These are phyloP conservation scores for Epichloe scottii DNA, from an alignment of 2,329 filamentous ascomycete genomes.

Conservation along the genomic window DNA sequence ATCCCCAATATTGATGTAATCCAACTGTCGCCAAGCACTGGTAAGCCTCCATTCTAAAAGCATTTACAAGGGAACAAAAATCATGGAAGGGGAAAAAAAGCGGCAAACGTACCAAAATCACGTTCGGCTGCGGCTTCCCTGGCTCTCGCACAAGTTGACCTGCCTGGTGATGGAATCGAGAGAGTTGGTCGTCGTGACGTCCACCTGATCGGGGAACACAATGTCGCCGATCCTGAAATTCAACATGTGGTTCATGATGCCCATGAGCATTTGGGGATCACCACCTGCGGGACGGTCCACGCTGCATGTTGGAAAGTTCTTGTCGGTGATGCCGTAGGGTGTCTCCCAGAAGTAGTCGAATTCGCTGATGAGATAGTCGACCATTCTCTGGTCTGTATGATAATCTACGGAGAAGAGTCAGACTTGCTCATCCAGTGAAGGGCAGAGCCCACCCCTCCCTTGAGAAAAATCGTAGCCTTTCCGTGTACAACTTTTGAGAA, in stretches of 20 bases:
- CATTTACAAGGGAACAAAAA: background rate
- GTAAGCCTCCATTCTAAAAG: conserved; percentile 8
- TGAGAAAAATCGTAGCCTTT: background rate
- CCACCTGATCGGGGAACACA: conserved; percentile 21
- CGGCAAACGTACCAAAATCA: conserved; percentile 20
- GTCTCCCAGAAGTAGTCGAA: conserved; percentile 63
- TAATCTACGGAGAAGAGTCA: conserved; percentile 39
- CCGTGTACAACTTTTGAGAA: too few relatives aligned
- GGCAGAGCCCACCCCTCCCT: background rate
- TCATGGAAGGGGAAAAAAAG: background rate
- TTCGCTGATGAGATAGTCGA: conserved; percentile 52
- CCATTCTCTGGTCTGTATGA: conserved; percentile 31
- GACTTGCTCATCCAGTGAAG: background rate
- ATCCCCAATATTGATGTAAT: conserved; percentile 29
- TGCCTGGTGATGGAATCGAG: conserved; percentile 17
- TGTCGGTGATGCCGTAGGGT: conserved; percentile 48
- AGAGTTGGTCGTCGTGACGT: conserved; percentile 23
- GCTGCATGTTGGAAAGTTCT: conserved; percentile 49
- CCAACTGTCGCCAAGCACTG: conserved; percentile 20
- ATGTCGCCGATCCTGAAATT: conserved; percentile 20
- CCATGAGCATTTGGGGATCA: conserved; percentile 28
- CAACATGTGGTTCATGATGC: conserved; percentile 29
- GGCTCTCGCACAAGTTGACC: conserved; percentile 15
- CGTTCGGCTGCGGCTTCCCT: conserved; percentile 16
- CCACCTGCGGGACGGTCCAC: conserved; percentile 46